These are phyloP conservation scores for Cyclanthera cordifolia DNA, from an alignment of 306 rosid genomes.

Conservation along the genomic window DNA sequence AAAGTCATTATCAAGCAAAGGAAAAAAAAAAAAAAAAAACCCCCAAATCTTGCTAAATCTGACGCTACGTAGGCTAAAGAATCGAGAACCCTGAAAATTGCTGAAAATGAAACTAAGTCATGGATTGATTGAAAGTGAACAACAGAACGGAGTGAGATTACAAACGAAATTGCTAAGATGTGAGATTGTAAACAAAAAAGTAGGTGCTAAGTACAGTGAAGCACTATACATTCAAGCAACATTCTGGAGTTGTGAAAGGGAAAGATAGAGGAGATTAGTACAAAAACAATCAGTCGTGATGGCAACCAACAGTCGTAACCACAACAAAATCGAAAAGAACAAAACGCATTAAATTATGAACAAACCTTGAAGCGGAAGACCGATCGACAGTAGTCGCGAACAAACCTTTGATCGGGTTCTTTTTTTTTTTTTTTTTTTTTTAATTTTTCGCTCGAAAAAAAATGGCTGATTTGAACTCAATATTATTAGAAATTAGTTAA, in stretches of 20 bases:
- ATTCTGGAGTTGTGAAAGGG: background rate
- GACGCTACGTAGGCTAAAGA: too few species aligned
- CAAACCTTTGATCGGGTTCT: too few species aligned
- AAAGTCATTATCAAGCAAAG: background rate
- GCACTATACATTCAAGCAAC: background rate
- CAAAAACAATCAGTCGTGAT: background rate
- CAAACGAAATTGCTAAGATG: background rate
- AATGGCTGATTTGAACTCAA: too few species aligned
- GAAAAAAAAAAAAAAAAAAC: too few species aligned
- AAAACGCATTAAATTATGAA: background rate
- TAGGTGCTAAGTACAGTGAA: background rate
- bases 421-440: too few species aligned
- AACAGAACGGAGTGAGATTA: background rate
- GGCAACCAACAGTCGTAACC: background rate
- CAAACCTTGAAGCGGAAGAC: background rate
- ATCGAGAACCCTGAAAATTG: too few species aligned
- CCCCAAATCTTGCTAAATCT: too few species aligned
- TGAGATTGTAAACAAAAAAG: background rate
- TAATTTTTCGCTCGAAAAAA: too few species aligned
- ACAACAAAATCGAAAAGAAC: background rate
- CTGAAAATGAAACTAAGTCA: too few species aligned
- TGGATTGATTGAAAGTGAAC: too few species aligned
- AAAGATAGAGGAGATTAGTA: background rate
- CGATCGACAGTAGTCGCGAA: background rate
- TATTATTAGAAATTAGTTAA: too few species aligned